A percentile compares a stretch with the other conserved stretches of the same genome.
These are phyloP conservation scores for Cutaneotrichosporon sp. DNA, from an alignment of 1,284 basidiomycete genomes.

Conservation along the genomic window DNA sequence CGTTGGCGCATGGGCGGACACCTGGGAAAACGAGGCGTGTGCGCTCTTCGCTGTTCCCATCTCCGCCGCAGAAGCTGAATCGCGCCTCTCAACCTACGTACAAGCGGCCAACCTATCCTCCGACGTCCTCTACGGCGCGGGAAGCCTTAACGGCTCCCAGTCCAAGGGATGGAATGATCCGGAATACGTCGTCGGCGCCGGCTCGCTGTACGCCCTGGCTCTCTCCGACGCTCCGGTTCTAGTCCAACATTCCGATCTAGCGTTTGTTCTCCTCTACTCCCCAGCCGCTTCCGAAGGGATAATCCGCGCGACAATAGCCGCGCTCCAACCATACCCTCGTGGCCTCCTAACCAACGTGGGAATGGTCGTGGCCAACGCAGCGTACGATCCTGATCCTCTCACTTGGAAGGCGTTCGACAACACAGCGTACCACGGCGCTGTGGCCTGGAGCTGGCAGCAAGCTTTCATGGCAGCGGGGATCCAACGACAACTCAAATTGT, in stretches of 20 bases:
- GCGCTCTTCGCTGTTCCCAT: conserved; percentile 56
- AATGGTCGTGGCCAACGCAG: conserved; percentile 57
- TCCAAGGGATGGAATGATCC: conserved; percentile 5
- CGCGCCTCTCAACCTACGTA: conserved; percentile 55
- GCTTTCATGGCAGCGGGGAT: conserved; percentile 55
- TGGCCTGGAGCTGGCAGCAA: conserved; percentile 57
- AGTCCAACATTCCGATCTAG: conserved; percentile 54
- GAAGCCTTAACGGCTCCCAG: conserved; percentile 28
- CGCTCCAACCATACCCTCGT: conserved; percentile 55
- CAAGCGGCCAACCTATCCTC: conserved; percentile 50
- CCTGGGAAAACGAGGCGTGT: conserved; percentile 56
- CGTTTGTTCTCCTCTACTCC: conserved; percentile 54
- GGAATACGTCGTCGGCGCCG: conserved; percentile 1
- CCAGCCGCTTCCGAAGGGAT: conserved; percentile 44
- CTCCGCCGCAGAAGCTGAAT: conserved; percentile 39
- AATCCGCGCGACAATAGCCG: conserved; percentile 51
- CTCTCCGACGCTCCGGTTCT: conserved; percentile 51
- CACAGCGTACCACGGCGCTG: conserved; percentile 56
- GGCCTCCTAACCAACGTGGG: conserved; percentile 35
- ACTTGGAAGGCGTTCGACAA: conserved; percentile 52
- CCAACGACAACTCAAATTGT: conserved; percentile 52
- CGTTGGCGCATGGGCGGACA: conserved; percentile 43
- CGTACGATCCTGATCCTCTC: conserved; percentile 53
- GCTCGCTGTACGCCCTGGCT: conserved; percentile 39
- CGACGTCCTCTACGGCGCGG: conserved; percentile 37